Evolutionary conservation across 139 green algal species (phyloP), one percentile per base, ranked within the genome.

Genomic region (Asterochloris sp.): DNA sequence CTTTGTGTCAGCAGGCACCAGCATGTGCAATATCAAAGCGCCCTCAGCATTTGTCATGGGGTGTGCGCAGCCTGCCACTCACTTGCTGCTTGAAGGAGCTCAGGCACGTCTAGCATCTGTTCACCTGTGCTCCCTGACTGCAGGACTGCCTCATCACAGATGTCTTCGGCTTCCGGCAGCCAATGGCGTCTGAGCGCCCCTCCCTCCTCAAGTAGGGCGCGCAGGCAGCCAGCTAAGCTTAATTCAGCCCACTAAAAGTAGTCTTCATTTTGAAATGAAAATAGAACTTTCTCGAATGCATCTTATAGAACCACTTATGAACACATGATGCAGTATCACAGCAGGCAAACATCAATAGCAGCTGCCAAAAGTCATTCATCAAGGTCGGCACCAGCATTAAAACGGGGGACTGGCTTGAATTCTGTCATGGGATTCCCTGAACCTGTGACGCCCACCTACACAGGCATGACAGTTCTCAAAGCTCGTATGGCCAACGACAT

Each of bases 381-480:
- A 21, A 71, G 17, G 17, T 79, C 47, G 67, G 47, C 74, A 79
- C 66, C 74, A 68, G 74, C 54, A 29, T 79, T 79, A 38, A 83
- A 84, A 15, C 61, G 73, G 8, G 29, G n/a, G 16, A 74, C 27
- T 4, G 60, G 88, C 15, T 82, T 85, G 82, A 92, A 92, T 19
- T 93, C 87, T 10, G 91, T 95, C 83, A 95, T 87, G 13, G 85
- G 88, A 75, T 90, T 88, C 23, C 92, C 92, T 60, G 84, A 91
- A 69, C 90, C 90, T n/a, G 93, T 69, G 0, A 95, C 92, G 63
- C 92, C 92, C 14, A 89, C 83, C 83, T 87, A 61, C 47, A 79
- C 66, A 71, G 66, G 21, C 17, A 26, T 71, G 66, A 26, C 66
- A 71, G 66, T 54, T 54, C 38, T 54, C 38, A 54, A 6, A 6